Evolutionary conservation across 208 protist genomes (phyloP), one percentile per base, ranked within the genome.

Genomic region (Spongospora subterranea): DNA sequence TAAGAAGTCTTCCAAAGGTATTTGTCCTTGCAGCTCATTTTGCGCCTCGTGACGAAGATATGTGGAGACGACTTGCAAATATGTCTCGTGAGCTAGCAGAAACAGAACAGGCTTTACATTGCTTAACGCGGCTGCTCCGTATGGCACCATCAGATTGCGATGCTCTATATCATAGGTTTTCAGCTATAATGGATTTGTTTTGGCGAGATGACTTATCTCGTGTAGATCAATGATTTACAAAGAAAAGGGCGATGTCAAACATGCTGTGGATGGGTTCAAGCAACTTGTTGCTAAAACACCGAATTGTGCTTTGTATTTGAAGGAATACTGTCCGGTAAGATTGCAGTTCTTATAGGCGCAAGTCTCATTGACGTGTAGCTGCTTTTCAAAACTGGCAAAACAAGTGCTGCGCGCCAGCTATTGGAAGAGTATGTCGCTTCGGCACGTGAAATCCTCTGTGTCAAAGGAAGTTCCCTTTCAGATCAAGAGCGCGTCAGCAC

Each of bases 11-110:
- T 24, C 13, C 24, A 6, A 29, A 60, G 50, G 50, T 60, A 24
- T 82, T 82, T 35, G n/a, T 82, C 6, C n/a, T 82, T 39, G 71
- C 71, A 35, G 71, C 71, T 43, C 71, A 82, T 82, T 82, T 82
- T n/a, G 35, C 71, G 35, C 71, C 71, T 35, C n/a, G 71, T 35
- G 71, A 82, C n/a, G 71, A 40, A 20, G 71, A 35, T 6, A 6
- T 39, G n/a, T 82, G 71, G 71, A 35, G 71, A 35, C 6, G 71
- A 45, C n/a, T 82, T 20, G 71, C 71, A 39, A 82, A 45, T 35
- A 82, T 82, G 71, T 6, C 71, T 6, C 11, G 6, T 13, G 71
- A 82, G 71, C 71, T 82, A 43, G 71, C 6, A 6, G 71, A 82
- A 82, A 82, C 71, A 40, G 71, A 82, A 6, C 71, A 45, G 71